Evolutionary conservation across 805 yeast genomes (phyloP).

Genomic region (Candida odintsovae): DNA sequence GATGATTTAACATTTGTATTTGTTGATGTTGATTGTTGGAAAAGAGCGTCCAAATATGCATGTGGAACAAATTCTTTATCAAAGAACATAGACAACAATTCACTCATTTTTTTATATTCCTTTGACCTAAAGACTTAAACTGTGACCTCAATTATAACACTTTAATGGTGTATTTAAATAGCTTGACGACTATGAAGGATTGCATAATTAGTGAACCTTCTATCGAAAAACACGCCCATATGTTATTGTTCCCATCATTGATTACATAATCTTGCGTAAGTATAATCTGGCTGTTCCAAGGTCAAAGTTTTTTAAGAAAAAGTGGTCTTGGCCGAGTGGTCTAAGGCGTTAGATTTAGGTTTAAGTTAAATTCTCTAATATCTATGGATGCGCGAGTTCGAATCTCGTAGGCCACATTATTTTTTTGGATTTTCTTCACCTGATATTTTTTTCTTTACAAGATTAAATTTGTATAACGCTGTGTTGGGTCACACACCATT

Average conservation of each 20-base stretch:
- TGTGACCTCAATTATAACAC: too few relatives aligned
- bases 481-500: too few relatives aligned
- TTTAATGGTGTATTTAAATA: too few relatives aligned
- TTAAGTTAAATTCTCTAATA: conserved; percentile 30
- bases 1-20: conserved; percentile 26
- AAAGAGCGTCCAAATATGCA: conserved; percentile 58
- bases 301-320: neutral
- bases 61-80: conserved; percentile 62
- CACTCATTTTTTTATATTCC: conserved; percentile 19
- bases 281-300: too few relatives aligned
- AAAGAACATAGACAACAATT: conserved; percentile 59
- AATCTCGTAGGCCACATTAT: conserved; percentile 9
- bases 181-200: too few relatives aligned
- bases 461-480: too few relatives aligned
- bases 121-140: too few relatives aligned
- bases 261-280: neutral
- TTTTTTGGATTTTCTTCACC: neutral
- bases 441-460: too few relatives aligned
- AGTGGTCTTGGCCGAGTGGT: conserved; percentile 31
- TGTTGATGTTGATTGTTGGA: conserved; percentile 20
- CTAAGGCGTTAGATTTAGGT: conserved; percentile 41
- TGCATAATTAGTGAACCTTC: too few relatives aligned
- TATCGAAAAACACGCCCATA: too few relatives aligned
- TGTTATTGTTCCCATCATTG: too few relatives aligned
- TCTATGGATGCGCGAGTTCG: conserved; percentile 27